Percentiles rank a stretch among this genome's conserved stretches.
Evolutionary conservation across 129 eudicot genomes (phyloP).

Genomic region (Erigeron canadensis): DNA sequence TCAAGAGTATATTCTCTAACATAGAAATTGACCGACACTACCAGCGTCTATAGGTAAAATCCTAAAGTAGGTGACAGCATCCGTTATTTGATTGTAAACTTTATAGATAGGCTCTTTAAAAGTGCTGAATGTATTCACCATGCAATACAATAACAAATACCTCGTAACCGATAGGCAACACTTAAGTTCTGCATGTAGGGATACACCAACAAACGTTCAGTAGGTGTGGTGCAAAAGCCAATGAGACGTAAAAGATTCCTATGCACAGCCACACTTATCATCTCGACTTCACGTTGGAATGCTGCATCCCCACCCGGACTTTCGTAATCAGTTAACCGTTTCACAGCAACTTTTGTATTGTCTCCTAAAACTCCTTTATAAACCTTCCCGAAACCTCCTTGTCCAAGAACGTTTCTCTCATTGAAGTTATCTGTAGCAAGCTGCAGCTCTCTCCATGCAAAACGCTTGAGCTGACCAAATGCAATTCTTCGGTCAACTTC

Average conservation of each 20-base stretch:
- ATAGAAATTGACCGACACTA: not conserved
- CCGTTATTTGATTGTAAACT: not conserved
- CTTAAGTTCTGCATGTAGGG: constrained; percentile 97
- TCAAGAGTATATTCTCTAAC: not conserved
- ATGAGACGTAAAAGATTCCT: constrained; percentile 77
- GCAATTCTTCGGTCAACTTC: constrained; percentile 93
- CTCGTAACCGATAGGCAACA: constrained; percentile 94
- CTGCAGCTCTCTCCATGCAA: constrained; percentile 92
- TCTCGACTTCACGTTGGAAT: constrained; percentile 97
- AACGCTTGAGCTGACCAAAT: constrained; percentile 92
- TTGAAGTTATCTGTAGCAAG: constrained; percentile 89
- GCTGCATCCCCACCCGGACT: constrained; percentile 97
- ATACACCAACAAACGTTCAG: constrained; percentile 91
- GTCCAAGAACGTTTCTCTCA: constrained; percentile 94
- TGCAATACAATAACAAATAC: constrained; percentile 30
- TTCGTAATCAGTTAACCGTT: constrained; percentile 83
- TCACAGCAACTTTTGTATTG: constrained; percentile 91
- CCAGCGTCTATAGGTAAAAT: not conserved
- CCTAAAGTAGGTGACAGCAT: not conserved
- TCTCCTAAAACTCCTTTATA: constrained; percentile 87
- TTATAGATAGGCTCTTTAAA: not conserved
- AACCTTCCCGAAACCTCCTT: constrained; percentile 98
- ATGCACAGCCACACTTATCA: constrained; percentile 99
- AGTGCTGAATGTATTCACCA: not conserved
- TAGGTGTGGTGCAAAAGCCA: constrained; percentile 97